Percentiles rank a stretch among this genome's conserved stretches.
These are phyloP conservation scores for Lichtheimia corymbifera DNA, from an alignment of 371 early-diverging fungal genomes.

Conservation along the genomic window DNA sequence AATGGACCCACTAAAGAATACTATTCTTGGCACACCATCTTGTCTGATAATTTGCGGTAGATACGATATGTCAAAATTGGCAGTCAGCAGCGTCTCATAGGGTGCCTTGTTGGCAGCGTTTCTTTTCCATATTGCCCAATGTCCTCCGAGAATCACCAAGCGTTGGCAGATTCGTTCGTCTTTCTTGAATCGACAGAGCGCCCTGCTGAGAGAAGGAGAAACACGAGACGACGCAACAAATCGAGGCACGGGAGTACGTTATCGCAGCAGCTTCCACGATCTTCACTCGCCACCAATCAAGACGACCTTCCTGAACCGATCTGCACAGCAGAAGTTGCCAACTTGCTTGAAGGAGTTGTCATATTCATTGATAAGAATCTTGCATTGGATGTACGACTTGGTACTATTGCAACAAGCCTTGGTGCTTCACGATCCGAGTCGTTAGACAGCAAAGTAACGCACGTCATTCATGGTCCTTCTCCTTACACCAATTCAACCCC, in stretches of 20 bases:
- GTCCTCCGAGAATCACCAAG: no score
- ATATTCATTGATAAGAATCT: constrained; percentile 12
- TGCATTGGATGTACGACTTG: constrained; percentile 1
- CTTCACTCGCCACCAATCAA: no score
- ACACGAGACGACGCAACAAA: background rate
- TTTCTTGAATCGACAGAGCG: background rate
- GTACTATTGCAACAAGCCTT: constrained; percentile 1
- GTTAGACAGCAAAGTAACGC: constrained; percentile 9
- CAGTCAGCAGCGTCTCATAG: no score
- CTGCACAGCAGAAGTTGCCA: constrained; percentile 1
- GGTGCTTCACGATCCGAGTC: constrained; percentile 3
- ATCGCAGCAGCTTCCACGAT: no score
- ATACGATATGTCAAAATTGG: no score
- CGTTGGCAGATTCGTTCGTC: background rate
- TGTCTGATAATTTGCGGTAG: no score
- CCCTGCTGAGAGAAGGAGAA: background rate
- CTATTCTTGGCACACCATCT: no score
- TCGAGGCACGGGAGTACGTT: background rate
- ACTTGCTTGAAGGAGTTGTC: constrained; percentile 1
- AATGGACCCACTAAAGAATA: no score
- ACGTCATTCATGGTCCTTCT: constrained; percentile 15
- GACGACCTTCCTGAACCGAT: constrained; percentile 4
- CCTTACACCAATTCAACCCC: background rate
- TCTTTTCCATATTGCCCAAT: no score
- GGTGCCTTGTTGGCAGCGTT: no score